These are phyloP conservation scores for Acacia concinna DNA, from an alignment of 331 rosid species.

Conservation along the genomic window DNA sequence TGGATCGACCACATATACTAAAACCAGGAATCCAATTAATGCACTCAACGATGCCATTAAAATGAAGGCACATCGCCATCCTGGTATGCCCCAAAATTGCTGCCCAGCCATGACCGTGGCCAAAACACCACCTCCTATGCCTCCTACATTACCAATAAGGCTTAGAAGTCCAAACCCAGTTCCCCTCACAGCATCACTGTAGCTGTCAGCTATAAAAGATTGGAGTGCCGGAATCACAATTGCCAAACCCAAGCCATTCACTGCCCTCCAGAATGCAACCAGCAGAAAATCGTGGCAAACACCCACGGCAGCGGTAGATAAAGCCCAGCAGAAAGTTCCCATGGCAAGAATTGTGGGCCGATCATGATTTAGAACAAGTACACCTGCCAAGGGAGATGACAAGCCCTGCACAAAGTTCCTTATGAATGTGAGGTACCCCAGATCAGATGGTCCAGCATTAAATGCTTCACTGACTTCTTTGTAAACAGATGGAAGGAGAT, in stretches of 20 bases:
- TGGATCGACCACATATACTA: conserved; percentile 74
- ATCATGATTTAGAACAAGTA: conserved; percentile 70
- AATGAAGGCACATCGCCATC: conserved; percentile 87
- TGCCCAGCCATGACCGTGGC: conserved; percentile 96
- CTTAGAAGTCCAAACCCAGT: conserved; percentile 77
- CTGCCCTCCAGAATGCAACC: conserved; percentile 90
- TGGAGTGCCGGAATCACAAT: conserved; percentile 97
- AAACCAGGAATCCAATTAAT: conserved; percentile 74
- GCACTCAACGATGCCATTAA: conserved; percentile 81
- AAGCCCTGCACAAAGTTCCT: conserved; percentile 83
- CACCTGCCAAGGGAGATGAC: conserved; percentile 87
- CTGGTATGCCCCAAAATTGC: conserved; percentile 65
- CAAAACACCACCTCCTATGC: conserved; percentile 93
- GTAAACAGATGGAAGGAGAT: conserved; percentile 93
- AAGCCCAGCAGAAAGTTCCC: conserved; percentile 91
- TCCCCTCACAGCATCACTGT: conserved; percentile 74
- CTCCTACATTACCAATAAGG: conserved; percentile 77
- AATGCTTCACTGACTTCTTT: conserved; percentile 96
- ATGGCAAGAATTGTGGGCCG: conserved; percentile 81
- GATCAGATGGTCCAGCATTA: conserved; percentile 85
- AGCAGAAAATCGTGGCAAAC: conserved; percentile 57
- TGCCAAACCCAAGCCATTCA: conserved; percentile 92
- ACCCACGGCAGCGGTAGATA: conserved; percentile 93
- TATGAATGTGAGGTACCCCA: conserved; percentile 91
- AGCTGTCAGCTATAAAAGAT: conserved; percentile 94